Conservation (phyloP, 345 rosid species). For the Eucalyptus marginata region DNA sequence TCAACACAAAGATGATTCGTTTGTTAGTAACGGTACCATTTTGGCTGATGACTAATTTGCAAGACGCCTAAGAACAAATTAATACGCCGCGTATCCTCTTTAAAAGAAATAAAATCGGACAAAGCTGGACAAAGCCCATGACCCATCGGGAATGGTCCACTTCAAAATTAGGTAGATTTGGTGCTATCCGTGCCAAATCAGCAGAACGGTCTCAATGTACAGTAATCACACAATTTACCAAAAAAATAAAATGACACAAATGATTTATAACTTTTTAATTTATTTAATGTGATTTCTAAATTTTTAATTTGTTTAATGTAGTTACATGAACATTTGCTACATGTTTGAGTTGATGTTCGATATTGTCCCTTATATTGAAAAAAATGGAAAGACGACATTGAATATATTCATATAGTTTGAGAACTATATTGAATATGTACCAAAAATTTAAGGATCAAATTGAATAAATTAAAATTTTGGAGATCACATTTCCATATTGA, state of each 20-base stretch:
- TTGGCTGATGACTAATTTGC: background rate
- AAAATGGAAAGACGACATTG: too few relatives aligned
- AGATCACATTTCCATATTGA: rapidly evolving
- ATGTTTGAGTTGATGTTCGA: too few relatives aligned
- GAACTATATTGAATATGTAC: too few relatives aligned
- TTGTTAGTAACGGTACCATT: background rate
- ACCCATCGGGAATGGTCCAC: background rate
- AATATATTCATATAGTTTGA: too few relatives aligned
- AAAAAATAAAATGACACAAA: background rate
- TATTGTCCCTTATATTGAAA: too few relatives aligned
- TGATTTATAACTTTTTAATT: too few relatives aligned
- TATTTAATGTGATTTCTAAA: too few relatives aligned
- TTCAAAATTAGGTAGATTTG: background rate
- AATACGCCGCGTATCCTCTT: background rate
- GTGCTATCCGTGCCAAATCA: background rate
- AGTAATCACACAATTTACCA: background rate
- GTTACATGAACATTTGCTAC: too few relatives aligned
- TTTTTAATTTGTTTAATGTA: too few relatives aligned
- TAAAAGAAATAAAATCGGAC: background rate
- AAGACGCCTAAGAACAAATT: background rate
- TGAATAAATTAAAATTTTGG: too few relatives aligned
- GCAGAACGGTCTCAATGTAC: background rate
- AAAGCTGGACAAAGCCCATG: background rate
- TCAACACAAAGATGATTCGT: background rate
- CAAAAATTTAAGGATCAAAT: rapidly evolving